A percentile compares a stretch with the other conserved stretches of the same genome.
These are phyloP conservation scores for Raffaelea deltoideospora DNA, from an alignment of 2,329 filamentous ascomycete species.

Conservation along the genomic window DNA sequence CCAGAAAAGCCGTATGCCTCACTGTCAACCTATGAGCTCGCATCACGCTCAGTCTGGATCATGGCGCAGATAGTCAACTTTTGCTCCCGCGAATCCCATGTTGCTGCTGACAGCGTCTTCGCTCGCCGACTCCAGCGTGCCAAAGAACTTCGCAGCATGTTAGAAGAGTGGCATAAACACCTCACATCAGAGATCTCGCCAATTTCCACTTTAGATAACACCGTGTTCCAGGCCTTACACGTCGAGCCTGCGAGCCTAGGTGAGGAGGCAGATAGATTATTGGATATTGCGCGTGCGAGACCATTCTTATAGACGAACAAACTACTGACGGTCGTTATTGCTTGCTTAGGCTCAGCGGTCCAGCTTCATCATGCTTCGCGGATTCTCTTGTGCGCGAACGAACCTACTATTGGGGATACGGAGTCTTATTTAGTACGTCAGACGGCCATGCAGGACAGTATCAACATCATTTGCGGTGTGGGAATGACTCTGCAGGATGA, in stretches of 20 bases:
- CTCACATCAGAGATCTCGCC: background rate
- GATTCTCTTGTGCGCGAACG: background rate
- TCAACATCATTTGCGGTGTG: conserved; percentile 33
- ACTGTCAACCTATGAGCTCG: background rate
- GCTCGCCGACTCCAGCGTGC: background rate
- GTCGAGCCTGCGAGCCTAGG: background rate
- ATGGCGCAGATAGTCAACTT: background rate
- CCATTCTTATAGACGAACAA: background rate
- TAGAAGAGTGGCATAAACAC: background rate
- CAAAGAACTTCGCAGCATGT: background rate
- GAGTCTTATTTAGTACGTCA: conserved; percentile 28
- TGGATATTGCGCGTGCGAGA: background rate
- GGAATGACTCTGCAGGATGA: conserved; percentile 26
- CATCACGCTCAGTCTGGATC: background rate
- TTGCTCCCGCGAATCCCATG: background rate
- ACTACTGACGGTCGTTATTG: background rate
- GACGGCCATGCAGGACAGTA: conserved; percentile 26
- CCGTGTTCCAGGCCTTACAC: background rate
- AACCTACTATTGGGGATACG: conserved; percentile 17
- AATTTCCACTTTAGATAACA: background rate
- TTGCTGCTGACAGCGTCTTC: background rate
- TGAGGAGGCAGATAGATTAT: background rate
- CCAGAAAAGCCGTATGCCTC: background rate
- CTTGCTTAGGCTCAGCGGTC: background rate
- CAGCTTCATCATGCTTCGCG: background rate